phyloP scores from a whole-genome alignment of 345 rosid species.

The Rhizophora apiculata region DNA sequence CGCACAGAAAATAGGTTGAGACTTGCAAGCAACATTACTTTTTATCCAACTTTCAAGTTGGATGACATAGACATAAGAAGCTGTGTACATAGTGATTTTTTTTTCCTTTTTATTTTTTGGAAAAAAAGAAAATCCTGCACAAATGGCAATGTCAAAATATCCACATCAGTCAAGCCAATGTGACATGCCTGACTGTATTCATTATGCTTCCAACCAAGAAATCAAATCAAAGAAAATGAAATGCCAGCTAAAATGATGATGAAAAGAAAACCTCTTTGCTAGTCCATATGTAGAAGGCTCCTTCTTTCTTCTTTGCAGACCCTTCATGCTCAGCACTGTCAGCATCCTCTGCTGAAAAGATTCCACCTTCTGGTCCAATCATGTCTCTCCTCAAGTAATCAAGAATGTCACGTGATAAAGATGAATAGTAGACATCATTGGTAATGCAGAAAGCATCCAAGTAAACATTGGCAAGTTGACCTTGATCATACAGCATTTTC shows the following conservation, averaged over 20 bases:
- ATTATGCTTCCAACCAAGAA: background rate
- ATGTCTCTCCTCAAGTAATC: constrained; percentile 91
- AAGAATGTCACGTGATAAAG: constrained; percentile 61
- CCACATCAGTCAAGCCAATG: no score
- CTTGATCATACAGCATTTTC: constrained; percentile 94
- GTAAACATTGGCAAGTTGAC: constrained; percentile 73
- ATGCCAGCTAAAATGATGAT: background rate
- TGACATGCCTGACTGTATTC: no score
- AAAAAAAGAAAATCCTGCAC: no score
- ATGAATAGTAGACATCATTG: constrained; percentile 61
- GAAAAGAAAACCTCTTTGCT: constrained; percentile 55
- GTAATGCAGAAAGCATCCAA: constrained; percentile 74
- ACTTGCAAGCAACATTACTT: no score
- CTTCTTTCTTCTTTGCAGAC: constrained; percentile 66
- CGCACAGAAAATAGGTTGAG: no score
- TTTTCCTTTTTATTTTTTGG: no score
- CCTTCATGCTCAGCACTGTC: constrained; percentile 74
- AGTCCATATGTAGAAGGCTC: constrained; percentile 86
- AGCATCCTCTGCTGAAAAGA: constrained; percentile 92
- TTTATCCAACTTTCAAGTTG: no score
- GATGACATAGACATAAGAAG: no score
- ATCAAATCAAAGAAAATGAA: background rate
- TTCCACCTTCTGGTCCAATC: constrained; percentile 79
- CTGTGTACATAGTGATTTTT: no score
- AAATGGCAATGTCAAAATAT: no score